Conservation (phyloP, 2,329 filamentous ascomycete genomes). For the Periconia sp. region DNA sequence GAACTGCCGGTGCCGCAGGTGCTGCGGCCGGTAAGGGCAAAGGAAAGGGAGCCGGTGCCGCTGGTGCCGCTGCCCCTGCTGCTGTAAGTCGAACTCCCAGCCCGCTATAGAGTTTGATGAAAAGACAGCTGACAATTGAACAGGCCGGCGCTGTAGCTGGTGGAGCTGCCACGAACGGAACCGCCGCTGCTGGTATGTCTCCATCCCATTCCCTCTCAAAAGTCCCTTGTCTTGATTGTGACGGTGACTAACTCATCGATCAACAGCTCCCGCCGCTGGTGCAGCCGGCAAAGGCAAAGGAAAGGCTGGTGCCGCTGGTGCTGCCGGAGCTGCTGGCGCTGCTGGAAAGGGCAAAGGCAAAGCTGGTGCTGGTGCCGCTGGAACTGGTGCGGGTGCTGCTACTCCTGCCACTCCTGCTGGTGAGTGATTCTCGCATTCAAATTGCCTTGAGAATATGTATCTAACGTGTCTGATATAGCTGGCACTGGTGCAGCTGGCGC, state of each 20-base stretch:
- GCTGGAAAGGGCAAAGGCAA: not conserved
- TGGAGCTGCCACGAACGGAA: slow-evolving; percentile 1
- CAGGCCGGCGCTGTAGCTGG: not conserved
- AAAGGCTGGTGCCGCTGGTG: not conserved
- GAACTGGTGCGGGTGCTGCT: not conserved
- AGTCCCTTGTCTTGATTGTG: not conserved
- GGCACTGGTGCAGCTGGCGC: not conserved
- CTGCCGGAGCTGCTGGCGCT: slow-evolving; percentile 2
- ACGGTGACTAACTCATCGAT: not conserved
- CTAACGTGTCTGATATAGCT: no score
- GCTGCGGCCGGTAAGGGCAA: not conserved
- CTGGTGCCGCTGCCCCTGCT: no score
- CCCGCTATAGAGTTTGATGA: no score
- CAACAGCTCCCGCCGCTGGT: not conserved
- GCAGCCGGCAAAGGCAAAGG: slow-evolving; percentile 4
- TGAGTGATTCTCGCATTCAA: slow-evolving; percentile 1
- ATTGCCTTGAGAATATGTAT: not conserved
- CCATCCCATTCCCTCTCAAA: not conserved
- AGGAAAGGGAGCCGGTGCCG: not conserved
- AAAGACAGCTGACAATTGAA: no score
- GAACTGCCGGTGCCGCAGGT: not conserved
- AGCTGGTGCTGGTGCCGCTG: not conserved
- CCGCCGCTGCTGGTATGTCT: slow-evolving; percentile 1
- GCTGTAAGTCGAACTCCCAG: slow-evolving; percentile 1
- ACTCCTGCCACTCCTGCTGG: not conserved